These are phyloP conservation scores for Metrosideros polymorpha DNA, from an alignment of 441 rosid genomes.

Conservation along the genomic window DNA sequence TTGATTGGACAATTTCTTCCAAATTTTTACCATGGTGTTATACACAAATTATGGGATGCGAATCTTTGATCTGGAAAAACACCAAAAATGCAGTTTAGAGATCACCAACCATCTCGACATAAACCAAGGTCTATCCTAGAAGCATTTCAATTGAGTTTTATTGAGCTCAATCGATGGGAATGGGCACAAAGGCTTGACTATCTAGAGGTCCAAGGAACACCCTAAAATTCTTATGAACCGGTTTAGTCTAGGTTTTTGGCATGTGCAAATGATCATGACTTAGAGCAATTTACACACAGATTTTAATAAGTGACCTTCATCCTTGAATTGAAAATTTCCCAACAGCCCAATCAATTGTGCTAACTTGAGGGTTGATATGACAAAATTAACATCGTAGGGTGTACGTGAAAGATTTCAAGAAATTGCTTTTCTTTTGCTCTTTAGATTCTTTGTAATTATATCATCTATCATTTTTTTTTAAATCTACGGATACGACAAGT, in stretches of 20 bases:
- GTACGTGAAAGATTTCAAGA: not conserved
- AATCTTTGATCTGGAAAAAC: not conserved
- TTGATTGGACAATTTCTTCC: not conserved
- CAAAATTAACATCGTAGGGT: not conserved
- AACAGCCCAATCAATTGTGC: not conserved
- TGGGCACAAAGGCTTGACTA: not conserved
- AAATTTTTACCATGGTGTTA: not conserved
- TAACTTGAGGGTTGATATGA: not conserved
- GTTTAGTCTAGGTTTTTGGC: not conserved
- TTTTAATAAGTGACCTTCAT: not conserved
- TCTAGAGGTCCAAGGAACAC: not conserved
- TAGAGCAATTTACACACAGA: not conserved
- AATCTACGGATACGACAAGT: not conserved
- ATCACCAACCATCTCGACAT: not conserved
- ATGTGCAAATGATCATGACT: not conserved
- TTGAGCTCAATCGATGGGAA: not conserved
- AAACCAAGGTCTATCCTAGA: not conserved
- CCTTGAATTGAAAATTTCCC: not conserved
- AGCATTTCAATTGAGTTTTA: not conserved
- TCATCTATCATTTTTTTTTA: too few relatives aligned
- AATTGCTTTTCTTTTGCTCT: not conserved
- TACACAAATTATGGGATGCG: not conserved
- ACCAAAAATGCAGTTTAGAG: not conserved
- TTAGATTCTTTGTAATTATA: not conserved
- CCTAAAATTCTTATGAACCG: rapidly evolving